phyloP scores from a whole-genome alignment of 2,329 filamentous ascomycete species.

The Penicillium sp. region DNA sequence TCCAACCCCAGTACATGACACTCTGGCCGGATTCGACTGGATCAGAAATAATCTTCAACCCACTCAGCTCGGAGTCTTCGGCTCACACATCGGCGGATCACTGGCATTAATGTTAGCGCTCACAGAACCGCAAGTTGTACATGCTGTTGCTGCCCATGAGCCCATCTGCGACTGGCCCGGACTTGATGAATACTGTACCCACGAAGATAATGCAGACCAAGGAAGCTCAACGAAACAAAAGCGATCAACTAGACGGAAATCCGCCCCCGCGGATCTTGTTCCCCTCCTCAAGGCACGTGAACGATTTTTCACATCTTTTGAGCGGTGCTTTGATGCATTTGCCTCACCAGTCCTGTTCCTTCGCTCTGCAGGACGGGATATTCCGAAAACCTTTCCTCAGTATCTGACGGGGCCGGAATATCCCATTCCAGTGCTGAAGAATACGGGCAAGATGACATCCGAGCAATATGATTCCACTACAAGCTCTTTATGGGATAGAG shows the following conservation, averaged over 20 bases:
- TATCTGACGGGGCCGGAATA: constrained; percentile 36
- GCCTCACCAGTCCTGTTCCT: constrained; percentile 46
- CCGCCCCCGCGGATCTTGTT: constrained; percentile 32
- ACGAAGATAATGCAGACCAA: not conserved
- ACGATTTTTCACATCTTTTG: constrained; percentile 36
- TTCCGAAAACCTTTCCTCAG: constrained; percentile 33
- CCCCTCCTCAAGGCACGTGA: constrained; percentile 38
- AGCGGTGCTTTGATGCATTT: constrained; percentile 45
- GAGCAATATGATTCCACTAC: not conserved
- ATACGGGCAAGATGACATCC: not conserved
- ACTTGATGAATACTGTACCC: constrained; percentile 42
- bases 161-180: constrained; percentile 42
- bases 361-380: constrained; percentile 42
- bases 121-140: constrained; percentile 37
- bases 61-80: constrained; percentile 30
- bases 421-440: constrained; percentile 32
- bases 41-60: constrained; percentile 33
- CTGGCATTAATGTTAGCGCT: constrained; percentile 45
- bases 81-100: constrained; percentile 41
- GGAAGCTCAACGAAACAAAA: not conserved
- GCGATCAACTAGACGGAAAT: constrained; percentile 1
- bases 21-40: constrained; percentile 42
- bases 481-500: constrained; percentile 1
- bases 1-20: constrained; percentile 41
- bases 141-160: constrained; percentile 34